Percentiles rank a stretch among this genome's conserved stretches.
These are phyloP conservation scores for Kwoniella pini DNA, from an alignment of 768 basidiomycete species.

Conservation along the genomic window DNA sequence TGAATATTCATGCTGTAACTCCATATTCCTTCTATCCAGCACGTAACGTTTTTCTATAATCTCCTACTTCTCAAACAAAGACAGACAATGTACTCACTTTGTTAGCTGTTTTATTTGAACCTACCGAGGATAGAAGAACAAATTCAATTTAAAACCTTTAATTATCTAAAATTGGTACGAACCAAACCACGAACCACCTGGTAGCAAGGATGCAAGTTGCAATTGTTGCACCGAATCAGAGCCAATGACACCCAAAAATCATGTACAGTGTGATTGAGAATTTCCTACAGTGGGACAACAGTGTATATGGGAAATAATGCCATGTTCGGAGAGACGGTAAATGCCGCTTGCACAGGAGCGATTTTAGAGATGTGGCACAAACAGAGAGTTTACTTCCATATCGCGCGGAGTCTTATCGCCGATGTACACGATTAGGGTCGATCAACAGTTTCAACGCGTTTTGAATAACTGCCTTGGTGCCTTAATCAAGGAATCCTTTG, in stretches of 20 bases:
- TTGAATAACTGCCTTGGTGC: no score
- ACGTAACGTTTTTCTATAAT: no score
- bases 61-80: not conserved
- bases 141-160: conserved; percentile 2
- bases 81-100: conserved; percentile 20
- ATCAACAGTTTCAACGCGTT: not conserved
- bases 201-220: not conserved
- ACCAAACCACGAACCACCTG: not conserved
- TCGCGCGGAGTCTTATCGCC: not conserved
- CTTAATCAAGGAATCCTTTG: no score
- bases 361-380: not conserved
- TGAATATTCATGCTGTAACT: no score
- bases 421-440: not conserved
- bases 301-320: not conserved
- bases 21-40: not conserved
- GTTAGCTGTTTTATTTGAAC: conserved; percentile 21
- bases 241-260: not conserved
- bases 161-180: not conserved
- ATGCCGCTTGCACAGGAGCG: not conserved
- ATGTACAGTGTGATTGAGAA: no score
- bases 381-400: not conserved
- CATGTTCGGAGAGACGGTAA: not conserved
- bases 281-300: not conserved
- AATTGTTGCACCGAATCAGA: not conserved
- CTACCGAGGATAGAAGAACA: conserved; percentile 14